Evolutionary conservation across 768 basidiomycete genomes (phyloP), one percentile per base, ranked within the genome.

Genomic region (Lactarius vividus): DNA sequence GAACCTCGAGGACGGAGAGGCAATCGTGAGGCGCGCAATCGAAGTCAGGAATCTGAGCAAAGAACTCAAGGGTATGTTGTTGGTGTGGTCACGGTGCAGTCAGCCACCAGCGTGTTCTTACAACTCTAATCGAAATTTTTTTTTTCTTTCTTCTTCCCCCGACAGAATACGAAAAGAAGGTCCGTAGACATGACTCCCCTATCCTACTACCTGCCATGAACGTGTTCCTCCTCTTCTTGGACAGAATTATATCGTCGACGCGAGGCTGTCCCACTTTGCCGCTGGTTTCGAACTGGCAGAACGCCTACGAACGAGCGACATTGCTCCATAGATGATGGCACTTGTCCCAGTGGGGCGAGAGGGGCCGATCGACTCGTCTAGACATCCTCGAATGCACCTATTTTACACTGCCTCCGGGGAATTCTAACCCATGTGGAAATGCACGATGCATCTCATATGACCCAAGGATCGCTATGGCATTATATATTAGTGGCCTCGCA

Each of bases 1-100:
- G 62, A 85, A 90, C 63, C 87, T 95, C 1, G 94, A 96, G 20
- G 79, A 81, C n/a, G 95, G 94, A 11, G 95, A 98, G 76, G 86
- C 88, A 68, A 94, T 98, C 69, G 81, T 87, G 49, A 85, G 83
- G 52, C 83, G 84, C 57, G 83, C 92, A 23, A 84, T 96, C 10
- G 87, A 88, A 53, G 71, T 97, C 20, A 73, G 80, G 18, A 85
- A 87, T 68, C 77, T 97, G 23, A 78, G 84, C 55, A 76, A 78
- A 0, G 84, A 83, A 53, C 78, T 98, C 54, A 81, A 87, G 79
- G 88, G 94, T 92, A 70, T 55, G 81, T 73, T 35, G 35, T n/a
- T 5, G 18, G n/a, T 61, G 55, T 23, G 53, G 53, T 29, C 53
- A 28, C 26, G n/a, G 15, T 7, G 20, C n/a, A 26, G 49, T 52